Evolutionary conservation across 371 early-diverging fungal species (phyloP).

Genomic region (Rhizopus arrhizus): DNA sequence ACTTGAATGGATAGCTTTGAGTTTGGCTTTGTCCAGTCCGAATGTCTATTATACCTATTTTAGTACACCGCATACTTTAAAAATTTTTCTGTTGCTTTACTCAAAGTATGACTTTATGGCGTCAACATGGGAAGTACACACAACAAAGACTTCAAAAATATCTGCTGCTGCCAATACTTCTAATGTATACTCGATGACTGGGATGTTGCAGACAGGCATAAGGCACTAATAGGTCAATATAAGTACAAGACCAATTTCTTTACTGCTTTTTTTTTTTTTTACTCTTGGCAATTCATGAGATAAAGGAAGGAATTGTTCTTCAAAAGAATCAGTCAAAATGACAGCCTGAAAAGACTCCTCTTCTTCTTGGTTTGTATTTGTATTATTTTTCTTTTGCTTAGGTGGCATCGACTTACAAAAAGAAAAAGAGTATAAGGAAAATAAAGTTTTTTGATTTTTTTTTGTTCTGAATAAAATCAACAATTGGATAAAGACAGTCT

Average conservation of each 20-base stretch:
- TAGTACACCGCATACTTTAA: neutral
- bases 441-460: neutral
- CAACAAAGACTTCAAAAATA: conserved; percentile 84
- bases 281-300: conserved; percentile 86
- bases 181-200: conserved; percentile 92
- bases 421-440: neutral
- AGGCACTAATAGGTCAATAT: conserved; percentile 67
- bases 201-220: conserved; percentile 91
- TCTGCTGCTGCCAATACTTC: conserved; percentile 86
- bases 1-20: conserved; percentile 72
- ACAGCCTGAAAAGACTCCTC: conserved; percentile 81
- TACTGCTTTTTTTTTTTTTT: conserved; percentile 20
- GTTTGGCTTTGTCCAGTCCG: conserved; percentile 69
- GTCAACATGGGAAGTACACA: conserved; percentile 84
- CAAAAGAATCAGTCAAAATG: conserved; percentile 90
- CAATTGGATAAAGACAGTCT: conserved; percentile 1
- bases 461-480: neutral
- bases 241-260: conserved; percentile 1
- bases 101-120: conserved; percentile 81
- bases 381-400: conserved; percentile 36
- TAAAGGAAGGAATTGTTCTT: conserved; percentile 86
- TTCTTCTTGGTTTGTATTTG: conserved; percentile 45
- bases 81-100: conserved; percentile 45
- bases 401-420: conserved; percentile 39
- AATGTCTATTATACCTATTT: conserved; percentile 43